Evolutionary conservation across 2,329 filamentous ascomycete species (phyloP).

Genomic region (Teratosphaeriaceae sp.): DNA sequence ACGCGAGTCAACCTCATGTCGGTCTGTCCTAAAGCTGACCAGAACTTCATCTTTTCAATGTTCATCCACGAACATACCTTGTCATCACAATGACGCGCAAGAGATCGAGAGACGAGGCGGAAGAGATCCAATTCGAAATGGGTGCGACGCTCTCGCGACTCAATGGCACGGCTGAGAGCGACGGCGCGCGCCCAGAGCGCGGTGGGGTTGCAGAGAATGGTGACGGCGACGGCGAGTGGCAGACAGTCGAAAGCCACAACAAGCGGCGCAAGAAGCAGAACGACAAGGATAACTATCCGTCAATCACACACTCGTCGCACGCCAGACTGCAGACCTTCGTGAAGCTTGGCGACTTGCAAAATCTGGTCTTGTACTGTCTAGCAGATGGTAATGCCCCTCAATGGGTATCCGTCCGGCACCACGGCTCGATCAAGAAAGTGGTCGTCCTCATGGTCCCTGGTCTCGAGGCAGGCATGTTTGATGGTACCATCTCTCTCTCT

Average conservation of each 20-base stretch:
- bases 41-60: too few species aligned
- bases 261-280: conserved; percentile 26
- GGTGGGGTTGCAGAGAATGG: conserved; percentile 5
- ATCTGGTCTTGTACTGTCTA: conserved; percentile 53
- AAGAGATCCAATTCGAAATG: conserved; percentile 19
- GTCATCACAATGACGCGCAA: conserved; percentile 23
- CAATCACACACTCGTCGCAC: conserved; percentile 46
- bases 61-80: too few species aligned
- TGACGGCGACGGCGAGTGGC: conserved; percentile 19
- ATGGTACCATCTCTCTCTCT: conserved; percentile 44
- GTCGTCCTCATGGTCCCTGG: conserved; percentile 90
- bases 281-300: conserved; percentile 46
- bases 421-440: conserved; percentile 58
- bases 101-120: conserved; percentile 23
- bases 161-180: conserved; percentile 16
- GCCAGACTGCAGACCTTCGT: conserved; percentile 50
- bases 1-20: too few species aligned
- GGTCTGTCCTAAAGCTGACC: too few species aligned
- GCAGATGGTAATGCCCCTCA: conserved; percentile 57
- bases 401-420: conserved; percentile 56
- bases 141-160: conserved; percentile 22
- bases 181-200: not conserved
- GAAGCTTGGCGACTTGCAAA: conserved; percentile 53
- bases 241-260: conserved; percentile 17
- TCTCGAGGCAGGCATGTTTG: conserved; percentile 84